Percentiles rank a stretch among this genome's conserved stretches.
phyloP scores from a whole-genome alignment of 306 rosid genomes.

The Acacia acuminata region DNA sequence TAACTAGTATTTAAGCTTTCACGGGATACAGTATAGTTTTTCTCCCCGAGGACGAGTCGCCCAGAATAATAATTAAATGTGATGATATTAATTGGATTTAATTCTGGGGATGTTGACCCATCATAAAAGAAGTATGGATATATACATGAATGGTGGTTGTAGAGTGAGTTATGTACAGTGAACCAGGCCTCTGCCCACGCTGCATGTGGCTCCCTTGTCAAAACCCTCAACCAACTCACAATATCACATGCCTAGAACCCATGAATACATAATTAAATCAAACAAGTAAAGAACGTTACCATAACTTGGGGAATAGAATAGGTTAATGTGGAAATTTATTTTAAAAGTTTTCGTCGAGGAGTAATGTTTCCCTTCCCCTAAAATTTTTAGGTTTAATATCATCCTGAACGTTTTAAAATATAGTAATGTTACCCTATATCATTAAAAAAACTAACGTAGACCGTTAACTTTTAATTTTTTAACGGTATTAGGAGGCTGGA shows the following conservation, averaged over 20 bases:
- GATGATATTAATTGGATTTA: background rate
- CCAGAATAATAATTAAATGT: background rate
- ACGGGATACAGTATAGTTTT: background rate
- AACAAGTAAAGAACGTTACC: background rate
- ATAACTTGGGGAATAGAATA: background rate
- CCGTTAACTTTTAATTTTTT: no score
- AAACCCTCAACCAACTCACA: background rate
- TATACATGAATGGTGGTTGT: background rate
- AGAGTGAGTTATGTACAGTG: background rate
- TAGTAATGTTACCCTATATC: no score
- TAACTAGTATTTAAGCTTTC: background rate
- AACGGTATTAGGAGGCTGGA: no score
- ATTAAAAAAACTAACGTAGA: no score
- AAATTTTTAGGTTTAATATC: no score
- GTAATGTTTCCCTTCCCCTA: no score
- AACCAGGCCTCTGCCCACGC: background rate
- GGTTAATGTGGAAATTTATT: no score
- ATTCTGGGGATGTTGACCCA: background rate
- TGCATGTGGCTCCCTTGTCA: background rate
- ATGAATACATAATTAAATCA: background rate
- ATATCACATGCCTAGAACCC: background rate
- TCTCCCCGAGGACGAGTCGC: background rate
- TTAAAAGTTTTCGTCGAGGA: no score
- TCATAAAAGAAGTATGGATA: background rate
- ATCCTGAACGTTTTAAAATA: no score